Evolutionary conservation across 148 eudicot species (phyloP), one percentile per base, ranked within the genome.

Genomic region (Heliamphora exappendiculata): DNA sequence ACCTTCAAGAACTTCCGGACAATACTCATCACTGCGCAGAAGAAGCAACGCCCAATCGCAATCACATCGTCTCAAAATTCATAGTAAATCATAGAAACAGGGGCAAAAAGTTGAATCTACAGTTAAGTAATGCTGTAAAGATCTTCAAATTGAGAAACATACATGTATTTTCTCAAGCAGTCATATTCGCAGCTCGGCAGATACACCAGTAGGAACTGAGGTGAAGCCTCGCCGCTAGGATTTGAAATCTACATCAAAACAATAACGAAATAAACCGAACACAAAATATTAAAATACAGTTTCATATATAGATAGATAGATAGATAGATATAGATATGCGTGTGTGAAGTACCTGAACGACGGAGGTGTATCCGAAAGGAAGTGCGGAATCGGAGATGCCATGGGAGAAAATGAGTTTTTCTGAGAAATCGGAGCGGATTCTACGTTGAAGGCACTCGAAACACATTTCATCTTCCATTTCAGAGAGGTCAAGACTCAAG

Each of bases 111-210:
- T 55, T 10, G 26, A 57, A 24, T 12, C 31, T 1, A 26, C 19
- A 31, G 17, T 41, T 10, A n/a, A 66, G 37, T n/a, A 24, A 67
- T 42, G 9, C 20, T 14, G 49, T 20, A 34, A 8, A 24, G 42
- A 66, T 39, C 49, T 14, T 68, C 55, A 42, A 68, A 44, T 68
- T 47, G 39, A 34, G 13, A 1, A 66, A 20, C 65, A 24, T 90
- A 88, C 94, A 90, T 86, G 80, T 88, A 91, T 39, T 76, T 86
- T 67, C 82, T 76, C 76, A 91, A 78, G 83, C 93, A 91, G 31
- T 79, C 75, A 57, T 75, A 83, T 57, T 64, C 71, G 22, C 26
- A 9, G 20, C 75, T 81, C 44, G 91, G 92, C 64, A 86, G 37
- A 75, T 90, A 92, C 65, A 73, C 82, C 80, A 92, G 6, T 39